These are phyloP conservation scores for Brasenia schreberi DNA, from an alignment of 164 flowering plant species.

Conservation along the genomic window DNA sequence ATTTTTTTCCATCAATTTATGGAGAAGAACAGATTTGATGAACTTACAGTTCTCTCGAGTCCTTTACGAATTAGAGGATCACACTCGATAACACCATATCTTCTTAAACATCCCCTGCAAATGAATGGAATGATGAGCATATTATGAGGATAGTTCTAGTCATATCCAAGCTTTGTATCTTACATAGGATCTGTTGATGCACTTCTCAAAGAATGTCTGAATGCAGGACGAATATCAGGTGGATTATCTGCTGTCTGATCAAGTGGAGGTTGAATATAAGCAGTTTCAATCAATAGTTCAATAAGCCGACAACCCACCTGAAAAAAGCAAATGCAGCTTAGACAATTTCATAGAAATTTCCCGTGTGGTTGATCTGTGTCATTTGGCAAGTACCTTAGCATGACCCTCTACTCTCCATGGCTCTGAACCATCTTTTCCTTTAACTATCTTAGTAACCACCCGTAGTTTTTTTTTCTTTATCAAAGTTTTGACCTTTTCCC, in stretches of 20 bases:
- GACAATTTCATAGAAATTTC: background rate
- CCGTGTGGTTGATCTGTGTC: background rate
- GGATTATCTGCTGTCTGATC: constrained; percentile 54
- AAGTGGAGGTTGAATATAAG: constrained; percentile 75
- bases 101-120: constrained; percentile 40
- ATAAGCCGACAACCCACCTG: constrained; percentile 90
- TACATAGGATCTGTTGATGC: constrained; percentile 30
- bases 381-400: constrained; percentile 54
- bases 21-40: background rate
- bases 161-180: constrained; percentile 6
- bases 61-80: constrained; percentile 41
- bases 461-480: constrained; percentile 61
- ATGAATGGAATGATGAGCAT: background rate
- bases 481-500: constrained; percentile 45
- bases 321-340: constrained; percentile 1
- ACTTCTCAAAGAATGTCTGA: constrained; percentile 46
- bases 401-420: constrained; percentile 58
- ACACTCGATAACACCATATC: constrained; percentile 47
- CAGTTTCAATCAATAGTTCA: constrained; percentile 67
- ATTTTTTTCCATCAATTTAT: too few species aligned
- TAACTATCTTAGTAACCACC: constrained; percentile 44
- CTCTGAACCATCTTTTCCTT: constrained; percentile 34
- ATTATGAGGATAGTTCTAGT: background rate
- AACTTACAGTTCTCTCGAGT: constrained; percentile 44
- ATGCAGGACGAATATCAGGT: constrained; percentile 91